Base-by-base conservation (phyloP, 2,329 filamentous ascomycete genomes). In the Colletotrichum sp. region DNA sequence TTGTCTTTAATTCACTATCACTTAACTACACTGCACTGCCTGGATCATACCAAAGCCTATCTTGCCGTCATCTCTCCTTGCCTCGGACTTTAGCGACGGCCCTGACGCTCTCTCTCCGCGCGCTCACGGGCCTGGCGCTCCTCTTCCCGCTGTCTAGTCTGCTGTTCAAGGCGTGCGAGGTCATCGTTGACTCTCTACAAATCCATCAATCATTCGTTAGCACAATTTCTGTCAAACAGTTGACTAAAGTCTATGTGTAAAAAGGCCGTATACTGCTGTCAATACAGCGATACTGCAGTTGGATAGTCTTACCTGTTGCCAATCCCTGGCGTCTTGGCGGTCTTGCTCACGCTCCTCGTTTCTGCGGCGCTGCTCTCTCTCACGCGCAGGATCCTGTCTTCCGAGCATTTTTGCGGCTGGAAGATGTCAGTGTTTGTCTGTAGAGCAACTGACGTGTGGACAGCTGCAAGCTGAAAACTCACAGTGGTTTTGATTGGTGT, bases 361-460 rank as follows among this genome's bases (percentile, higher is more conserved):
- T 21, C 43, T 48, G 1, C 3, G 6, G 43, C 43, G 43, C 43
- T 48, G 43, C n/a, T 48, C 43, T 48, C 43, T 48, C n/a, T 48
- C 43, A 21, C 43, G 43, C 43, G 43, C 43, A 21, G 43, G 43
- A 48, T 48, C 43, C n/a, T 48, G 43, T 48, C 43, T 48, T 4
- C n/a, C 4, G 43, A 48, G 43, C 43, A 48, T 48, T 2, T 21
- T 48, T 48, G 43, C 43, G 10, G 43, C 43, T 48, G 1, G 18
- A 48, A 48, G 10, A 48, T 48, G 43, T 21, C 1, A 48, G 43
- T 21, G 0, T 13, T 1, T 21, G 3, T 48, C n/a, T 12, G 0
- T 0, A 21, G 0, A 48, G 43, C n/a, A 3, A 0, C 6, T 13
- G n/a, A 1, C n/a, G 0, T 48, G 39, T 12, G 0, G 3, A 6